Percentiles rank a stretch among this genome's conserved stretches.
These are phyloP conservation scores for Cucumis cinereus DNA, from an alignment of 306 rosid genomes.

Conservation along the genomic window DNA sequence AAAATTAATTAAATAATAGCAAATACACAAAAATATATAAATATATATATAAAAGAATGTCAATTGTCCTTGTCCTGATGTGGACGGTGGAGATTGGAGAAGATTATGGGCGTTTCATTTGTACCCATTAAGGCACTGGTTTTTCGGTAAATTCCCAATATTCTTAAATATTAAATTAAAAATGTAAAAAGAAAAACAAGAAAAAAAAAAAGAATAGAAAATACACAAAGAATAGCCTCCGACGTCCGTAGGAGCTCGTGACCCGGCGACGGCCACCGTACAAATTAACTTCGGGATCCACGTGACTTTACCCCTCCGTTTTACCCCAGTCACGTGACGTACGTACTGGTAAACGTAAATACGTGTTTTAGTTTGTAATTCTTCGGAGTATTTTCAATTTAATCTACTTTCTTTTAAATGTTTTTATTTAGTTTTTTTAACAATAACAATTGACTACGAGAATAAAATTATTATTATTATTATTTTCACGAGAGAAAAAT, in stretches of 20 bases:
- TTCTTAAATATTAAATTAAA: neutral
- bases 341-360: neutral
- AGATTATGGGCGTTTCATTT: neutral
- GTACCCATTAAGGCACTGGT: neutral
- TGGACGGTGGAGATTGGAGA: neutral
- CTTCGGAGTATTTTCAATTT: neutral
- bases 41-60: too few relatives aligned
- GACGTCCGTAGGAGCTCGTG: neutral
- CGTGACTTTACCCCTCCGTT: neutral
- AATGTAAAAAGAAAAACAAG: too few relatives aligned
- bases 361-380: neutral
- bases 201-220: neutral
- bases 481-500: too few relatives aligned
- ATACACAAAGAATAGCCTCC: neutral
- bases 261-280: neutral
- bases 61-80: neutral
- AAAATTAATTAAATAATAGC: too few relatives aligned
- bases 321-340: neutral
- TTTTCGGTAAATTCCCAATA: neutral
- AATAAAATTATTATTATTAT: too few relatives aligned
- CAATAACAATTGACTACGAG: too few relatives aligned
- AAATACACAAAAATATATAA: too few relatives aligned
- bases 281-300: neutral
- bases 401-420: too few relatives aligned
- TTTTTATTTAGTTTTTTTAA: too few relatives aligned